Evolutionary conservation across 176 grass and related monocot genomes (phyloP).

Genomic region (Poa annua): DNA sequence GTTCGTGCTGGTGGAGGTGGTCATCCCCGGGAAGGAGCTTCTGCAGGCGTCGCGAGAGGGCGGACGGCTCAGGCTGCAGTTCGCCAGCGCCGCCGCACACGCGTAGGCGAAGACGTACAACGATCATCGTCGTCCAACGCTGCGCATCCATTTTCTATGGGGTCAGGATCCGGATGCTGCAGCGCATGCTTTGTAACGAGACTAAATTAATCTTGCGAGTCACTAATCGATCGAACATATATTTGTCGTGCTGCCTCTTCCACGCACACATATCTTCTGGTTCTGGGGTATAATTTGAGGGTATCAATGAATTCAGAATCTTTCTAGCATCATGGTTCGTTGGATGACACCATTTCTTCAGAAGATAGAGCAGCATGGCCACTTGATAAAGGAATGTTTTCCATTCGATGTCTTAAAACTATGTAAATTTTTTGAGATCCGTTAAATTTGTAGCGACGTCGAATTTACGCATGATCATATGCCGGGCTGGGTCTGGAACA

Average conservation of each 20-base stretch:
- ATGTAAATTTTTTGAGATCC: no score
- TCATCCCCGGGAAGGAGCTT: slow-evolving; percentile 68
- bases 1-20: slow-evolving; percentile 73
- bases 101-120: neutral
- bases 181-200: neutral
- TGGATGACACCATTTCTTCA: neutral
- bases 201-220: neutral
- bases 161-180: neutral
- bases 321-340: neutral
- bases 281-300: neutral
- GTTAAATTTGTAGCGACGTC: no score
- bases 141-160: neutral
- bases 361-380: neutral
- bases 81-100: slow-evolving; percentile 32
- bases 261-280: neutral
- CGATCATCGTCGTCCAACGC: neutral
- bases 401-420: no score
- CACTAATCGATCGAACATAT: neutral
- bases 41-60: slow-evolving; percentile 66
- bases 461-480: no score
- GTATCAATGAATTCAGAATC: neutral
- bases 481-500: no score
- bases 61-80: slow-evolving; percentile 69
- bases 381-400: neutral
- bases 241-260: neutral